Conservation (phyloP, 805 yeast species). For the Yarrowia hollandica region DNA sequence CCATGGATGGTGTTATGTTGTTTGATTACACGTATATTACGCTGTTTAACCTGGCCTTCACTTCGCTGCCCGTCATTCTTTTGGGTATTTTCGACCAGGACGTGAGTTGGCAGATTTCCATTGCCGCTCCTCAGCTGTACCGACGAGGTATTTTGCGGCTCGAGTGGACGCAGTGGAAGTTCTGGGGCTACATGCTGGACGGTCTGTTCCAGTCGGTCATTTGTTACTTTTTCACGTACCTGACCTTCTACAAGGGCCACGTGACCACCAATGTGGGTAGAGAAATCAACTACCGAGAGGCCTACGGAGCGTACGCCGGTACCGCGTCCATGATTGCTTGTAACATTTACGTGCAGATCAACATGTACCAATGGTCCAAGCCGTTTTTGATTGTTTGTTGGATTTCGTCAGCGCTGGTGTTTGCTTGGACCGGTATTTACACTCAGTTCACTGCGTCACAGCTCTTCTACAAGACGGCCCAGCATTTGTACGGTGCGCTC, state of each 20-base stretch:
- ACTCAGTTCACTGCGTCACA: conserved; percentile 53
- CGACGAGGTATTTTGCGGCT: conserved; percentile 63
- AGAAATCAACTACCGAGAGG: conserved; percentile 62
- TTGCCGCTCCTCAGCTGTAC: conserved; percentile 71
- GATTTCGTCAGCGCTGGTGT: conserved; percentile 57
- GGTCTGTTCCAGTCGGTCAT: conserved; percentile 74
- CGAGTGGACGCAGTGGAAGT: conserved; percentile 63
- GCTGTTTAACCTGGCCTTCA: conserved; percentile 80
- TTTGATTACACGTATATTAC: conserved; percentile 76
- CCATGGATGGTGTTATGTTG: conserved; percentile 74
- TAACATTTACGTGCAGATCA: conserved; percentile 64
- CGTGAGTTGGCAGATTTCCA: conserved; percentile 63
- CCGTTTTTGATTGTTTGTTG: conserved; percentile 50
- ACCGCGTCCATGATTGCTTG: conserved; percentile 63
- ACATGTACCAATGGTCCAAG: conserved; percentile 76
- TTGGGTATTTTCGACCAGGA: conserved; percentile 78
- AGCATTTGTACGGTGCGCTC: conserved; percentile 59
- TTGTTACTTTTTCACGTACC: conserved; percentile 69
- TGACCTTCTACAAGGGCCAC: conserved; percentile 50
- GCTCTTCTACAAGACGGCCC: conserved; percentile 67
- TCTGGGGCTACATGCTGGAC: conserved; percentile 64
- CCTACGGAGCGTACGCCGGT: conserved; percentile 66
- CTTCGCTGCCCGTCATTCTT: conserved; percentile 75
- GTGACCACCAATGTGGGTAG: conserved; percentile 50
- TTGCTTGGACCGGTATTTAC: conserved; percentile 82